Conservation (phyloP, 2,329 filamentous ascomycete genomes). For the Cercospora sp. region DNA sequence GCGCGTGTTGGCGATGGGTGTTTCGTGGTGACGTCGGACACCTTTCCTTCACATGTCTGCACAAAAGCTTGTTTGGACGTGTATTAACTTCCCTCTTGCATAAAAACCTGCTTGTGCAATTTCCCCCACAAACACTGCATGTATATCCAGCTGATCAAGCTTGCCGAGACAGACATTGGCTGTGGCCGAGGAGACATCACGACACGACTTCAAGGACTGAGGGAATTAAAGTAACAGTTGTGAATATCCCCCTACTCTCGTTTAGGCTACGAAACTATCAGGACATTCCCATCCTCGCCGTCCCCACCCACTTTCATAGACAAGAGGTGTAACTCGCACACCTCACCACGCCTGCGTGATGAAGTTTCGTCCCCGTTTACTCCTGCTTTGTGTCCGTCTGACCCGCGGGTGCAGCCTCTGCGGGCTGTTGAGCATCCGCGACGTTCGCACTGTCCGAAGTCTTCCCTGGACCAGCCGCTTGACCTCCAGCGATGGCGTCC, state of each 20-base stretch:
- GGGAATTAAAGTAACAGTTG: neutral
- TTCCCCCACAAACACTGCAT: neutral
- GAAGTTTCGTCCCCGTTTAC: neutral
- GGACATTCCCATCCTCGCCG: neutral
- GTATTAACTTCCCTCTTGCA: neutral
- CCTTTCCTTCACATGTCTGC: neutral
- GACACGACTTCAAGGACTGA: neutral
- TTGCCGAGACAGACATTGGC: neutral
- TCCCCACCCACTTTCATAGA: neutral
- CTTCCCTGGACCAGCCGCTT: neutral
- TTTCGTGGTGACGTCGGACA: neutral
- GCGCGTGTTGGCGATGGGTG: neutral
- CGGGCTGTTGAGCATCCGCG: neutral
- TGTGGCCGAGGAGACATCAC: neutral
- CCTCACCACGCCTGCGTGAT: neutral
- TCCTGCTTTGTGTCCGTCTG: neutral
- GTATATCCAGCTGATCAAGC: neutral
- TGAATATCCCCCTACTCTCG: neutral
- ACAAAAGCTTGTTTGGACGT: neutral
- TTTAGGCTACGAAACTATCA: neutral
- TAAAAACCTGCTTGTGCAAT: neutral
- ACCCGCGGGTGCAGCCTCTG: neutral
- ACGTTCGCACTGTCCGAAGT: neutral
- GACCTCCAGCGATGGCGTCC: neutral
- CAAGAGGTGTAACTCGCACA: neutral